Percentiles rank a stretch among this genome's conserved stretches.
Conservation (phyloP, 345 rosid species). For the Litchi chinensis region DNA sequence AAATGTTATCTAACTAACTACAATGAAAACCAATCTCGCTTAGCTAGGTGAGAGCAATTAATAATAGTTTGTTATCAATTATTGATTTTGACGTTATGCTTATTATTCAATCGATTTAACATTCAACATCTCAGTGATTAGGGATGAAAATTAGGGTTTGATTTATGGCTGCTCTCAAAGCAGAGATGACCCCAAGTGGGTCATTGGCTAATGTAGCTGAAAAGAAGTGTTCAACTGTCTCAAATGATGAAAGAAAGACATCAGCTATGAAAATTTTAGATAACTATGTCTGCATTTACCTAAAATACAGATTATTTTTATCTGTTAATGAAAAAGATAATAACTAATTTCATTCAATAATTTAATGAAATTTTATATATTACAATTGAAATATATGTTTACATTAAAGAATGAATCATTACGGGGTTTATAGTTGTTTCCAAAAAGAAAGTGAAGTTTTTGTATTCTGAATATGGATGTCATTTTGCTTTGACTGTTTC, state of each 20-base stretch:
- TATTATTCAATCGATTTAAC: background rate
- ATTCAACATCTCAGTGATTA: background rate
- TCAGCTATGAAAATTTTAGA: background rate
- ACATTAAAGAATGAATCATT: too few relatives aligned
- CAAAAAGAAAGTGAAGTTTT: too few relatives aligned
- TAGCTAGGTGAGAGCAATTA: background rate
- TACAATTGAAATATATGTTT: too few relatives aligned
- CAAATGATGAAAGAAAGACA: background rate
- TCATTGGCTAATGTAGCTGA: background rate
- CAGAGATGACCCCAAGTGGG: background rate
- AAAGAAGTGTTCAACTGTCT: too few relatives aligned
- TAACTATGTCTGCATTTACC: background rate
- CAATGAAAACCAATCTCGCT: background rate
- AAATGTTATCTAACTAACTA: background rate
- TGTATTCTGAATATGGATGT: too few relatives aligned
- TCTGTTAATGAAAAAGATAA: too few relatives aligned
- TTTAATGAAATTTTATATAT: too few relatives aligned
- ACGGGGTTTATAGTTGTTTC: too few relatives aligned
- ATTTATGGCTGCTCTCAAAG: background rate
- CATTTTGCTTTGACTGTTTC: too few relatives aligned
- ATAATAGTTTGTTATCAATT: background rate
- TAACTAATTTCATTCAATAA: too few relatives aligned
- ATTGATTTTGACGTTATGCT: background rate
- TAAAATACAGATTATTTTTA: too few relatives aligned
- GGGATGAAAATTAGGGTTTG: background rate